Percentiles rank a stretch among this genome's conserved stretches.
Conservation (phyloP, 257 asterid species). For the Nicotiana tabacum region DNA sequence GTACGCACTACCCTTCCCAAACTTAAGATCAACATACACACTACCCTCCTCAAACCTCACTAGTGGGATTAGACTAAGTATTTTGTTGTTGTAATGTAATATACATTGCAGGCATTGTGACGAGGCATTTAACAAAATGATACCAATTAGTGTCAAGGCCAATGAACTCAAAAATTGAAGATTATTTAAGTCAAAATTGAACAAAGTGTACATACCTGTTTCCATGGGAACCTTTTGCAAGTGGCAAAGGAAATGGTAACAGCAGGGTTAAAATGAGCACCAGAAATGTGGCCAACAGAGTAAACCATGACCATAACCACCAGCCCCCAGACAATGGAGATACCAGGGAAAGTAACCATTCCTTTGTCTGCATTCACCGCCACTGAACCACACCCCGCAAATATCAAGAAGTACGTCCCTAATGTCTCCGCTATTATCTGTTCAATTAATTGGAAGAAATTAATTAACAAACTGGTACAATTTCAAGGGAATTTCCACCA, state of each 20-base stretch:
- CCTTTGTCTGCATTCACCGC: conserved; percentile 61
- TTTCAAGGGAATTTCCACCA: neutral
- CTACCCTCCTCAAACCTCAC: accelerated
- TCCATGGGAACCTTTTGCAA: conserved; percentile 75
- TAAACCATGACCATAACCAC: conserved; percentile 85
- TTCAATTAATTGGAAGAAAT: neutral
- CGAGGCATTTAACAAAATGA: neutral
- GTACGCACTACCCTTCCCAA: no score
- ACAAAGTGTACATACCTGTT: conserved; percentile 37
- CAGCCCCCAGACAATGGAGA: conserved; percentile 74
- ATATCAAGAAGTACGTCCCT: conserved; percentile 77
- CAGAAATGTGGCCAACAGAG: conserved; percentile 84
- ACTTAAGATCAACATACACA: no score
- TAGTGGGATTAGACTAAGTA: no score
- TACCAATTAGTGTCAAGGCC: neutral
- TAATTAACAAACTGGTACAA: no score
- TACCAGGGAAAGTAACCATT: conserved; percentile 62
- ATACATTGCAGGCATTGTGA: no score
- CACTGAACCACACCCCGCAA: conserved; percentile 69
- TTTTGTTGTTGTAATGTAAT: no score
- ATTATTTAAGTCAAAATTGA: no score
- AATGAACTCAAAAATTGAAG: neutral
- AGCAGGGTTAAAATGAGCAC: conserved; percentile 93
- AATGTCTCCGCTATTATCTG: conserved; percentile 75
- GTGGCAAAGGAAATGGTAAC: conserved; percentile 81